A percentile compares a stretch with the other conserved stretches of the same genome.
These are phyloP conservation scores for Ilyonectria destructans DNA, from an alignment of 2,329 filamentous ascomycete genomes.

Conservation along the genomic window DNA sequence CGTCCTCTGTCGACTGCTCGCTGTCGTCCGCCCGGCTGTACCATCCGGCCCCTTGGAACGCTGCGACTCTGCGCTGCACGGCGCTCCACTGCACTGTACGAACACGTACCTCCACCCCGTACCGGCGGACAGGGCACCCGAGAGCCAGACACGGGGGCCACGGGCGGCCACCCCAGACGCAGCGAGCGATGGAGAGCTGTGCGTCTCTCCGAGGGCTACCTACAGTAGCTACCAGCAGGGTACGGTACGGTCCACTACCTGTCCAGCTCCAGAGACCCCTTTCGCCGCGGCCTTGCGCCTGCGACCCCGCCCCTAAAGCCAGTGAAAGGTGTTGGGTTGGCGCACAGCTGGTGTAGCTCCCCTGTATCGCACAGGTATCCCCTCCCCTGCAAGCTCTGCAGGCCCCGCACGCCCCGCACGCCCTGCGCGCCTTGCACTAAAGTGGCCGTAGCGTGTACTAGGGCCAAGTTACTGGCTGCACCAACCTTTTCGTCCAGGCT, in stretches of 20 bases:
- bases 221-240: conserved; percentile 12
- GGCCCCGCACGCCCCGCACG: conserved; percentile 12
- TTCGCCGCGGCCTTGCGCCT: conserved; percentile 26
- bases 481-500: conserved; percentile 44
- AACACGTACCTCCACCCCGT: background rate
- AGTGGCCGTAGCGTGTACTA: conserved; percentile 17
- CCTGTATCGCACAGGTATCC: conserved; percentile 25
- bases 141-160: background rate
- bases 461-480: conserved; percentile 15
- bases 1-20: background rate
- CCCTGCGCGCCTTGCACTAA: conserved; percentile 23
- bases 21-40: background rate
- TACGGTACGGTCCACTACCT: conserved; percentile 14
- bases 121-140: background rate
- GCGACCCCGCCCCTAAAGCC: conserved; percentile 11
- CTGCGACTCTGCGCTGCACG: background rate
- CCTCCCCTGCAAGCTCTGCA: conserved; percentile 22
- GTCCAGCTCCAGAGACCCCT: conserved; percentile 3
- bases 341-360: conserved; percentile 19
- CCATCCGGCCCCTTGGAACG: background rate
- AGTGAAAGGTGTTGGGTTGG: conserved; percentile 2
- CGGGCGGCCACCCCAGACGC: background rate
- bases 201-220: background rate
- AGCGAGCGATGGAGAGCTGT: background rate
- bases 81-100: background rate